Base-by-base conservation (phyloP, 768 basidiomycete species). In the Termitomyces eurrhizus region DNA sequence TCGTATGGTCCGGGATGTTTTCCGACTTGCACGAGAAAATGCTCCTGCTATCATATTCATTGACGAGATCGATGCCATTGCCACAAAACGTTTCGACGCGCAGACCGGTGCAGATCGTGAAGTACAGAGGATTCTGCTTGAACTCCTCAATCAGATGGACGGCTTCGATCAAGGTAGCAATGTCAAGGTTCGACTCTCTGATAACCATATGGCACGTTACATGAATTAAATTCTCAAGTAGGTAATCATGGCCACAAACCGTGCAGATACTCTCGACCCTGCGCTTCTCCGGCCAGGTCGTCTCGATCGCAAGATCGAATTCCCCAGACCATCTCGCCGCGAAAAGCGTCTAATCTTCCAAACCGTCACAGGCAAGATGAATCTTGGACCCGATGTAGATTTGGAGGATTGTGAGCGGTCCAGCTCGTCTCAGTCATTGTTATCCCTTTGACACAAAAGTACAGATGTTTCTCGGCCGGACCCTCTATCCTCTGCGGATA, bases 171-270 rank as follows among this genome's bases (percentile, higher is more conserved):
- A 99, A 74, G 91, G 91, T 4, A 95, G 93, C 72, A 98, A 95
- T 67, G 97, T 99, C 70, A 98, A 99, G 87, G 95, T 92, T 69
- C 48, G 77, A 59, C 6, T 12, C 16, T n/a, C 51, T n/a, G n/a
- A 29, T 44, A 36, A 6, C 36, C 7, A 53, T 24, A 39, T n/a
- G n/a, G 37, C 49, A 46, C 36, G 50, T 21, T 58, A 53, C 35
- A 24, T 57, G 59, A 21, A 53, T 32, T 33, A 7, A 42, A 6
- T 16, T 18, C 12, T 32, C 12, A n/a, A 13, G 11, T 62, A 97
- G 95, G 97, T 99, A 45, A 99, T 99, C 72, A 98, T 98, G 97
- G 97, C 97, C 32, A 99, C 97, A 46, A 99, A 99, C 77, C 91
- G 97, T 67, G 92, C 93, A 50, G 97, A 99, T 74, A 99, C 97